Evolutionary conservation across 768 basidiomycete genomes (phyloP), one percentile per base, ranked within the genome.

Genomic region (Macrolepiota albuminosa): DNA sequence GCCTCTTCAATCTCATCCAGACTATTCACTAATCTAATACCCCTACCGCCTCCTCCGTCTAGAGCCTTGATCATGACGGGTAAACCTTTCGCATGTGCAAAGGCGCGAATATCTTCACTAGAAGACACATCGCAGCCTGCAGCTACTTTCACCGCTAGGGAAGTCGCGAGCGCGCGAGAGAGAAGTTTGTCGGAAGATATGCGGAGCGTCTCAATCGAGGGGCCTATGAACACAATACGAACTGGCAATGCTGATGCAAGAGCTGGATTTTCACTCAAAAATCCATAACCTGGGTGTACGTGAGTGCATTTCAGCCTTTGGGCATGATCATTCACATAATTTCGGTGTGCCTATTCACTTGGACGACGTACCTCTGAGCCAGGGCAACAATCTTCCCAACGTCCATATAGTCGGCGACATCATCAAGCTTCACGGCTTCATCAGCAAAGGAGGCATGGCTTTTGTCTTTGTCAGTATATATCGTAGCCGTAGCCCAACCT

Each of bases 11-110:
- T 87, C 58, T 83, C 82, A n/a, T 78, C 78, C 66, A 86, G 81
- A 61, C 81, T 81, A 59, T 88, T 81, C 3, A 94, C 93, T 43
- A 94, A 86, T 66, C 93, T 86, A 83, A 95, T 95, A 45, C 93
- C 93, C 64, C 93, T 85, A 49, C 93, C 93, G 63, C 92, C 92
- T 60, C 92, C 92, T 50, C 92, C 93, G 79, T 93, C 89, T 1
- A 92, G 86, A 8, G 93, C 93, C 73, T 95, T 95, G 80, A 95
- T 92, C 72, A 95, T 93, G 49, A 94, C 84, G 75, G 71, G 72
- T 50, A 67, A 79, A 5, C 76, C 76, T 24, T 73, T 61, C 4
- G 46, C 56, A 10, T 58, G 40, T 1, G 66, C 69, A 62, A 76
- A 76, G 4, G 61, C 52, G 6, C 56, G 56, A n/a, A 74, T 68